Percentiles rank a stretch among this genome's conserved stretches.
Conservation (phyloP, 331 rosid species). For the Prunus yedoensis region DNA sequence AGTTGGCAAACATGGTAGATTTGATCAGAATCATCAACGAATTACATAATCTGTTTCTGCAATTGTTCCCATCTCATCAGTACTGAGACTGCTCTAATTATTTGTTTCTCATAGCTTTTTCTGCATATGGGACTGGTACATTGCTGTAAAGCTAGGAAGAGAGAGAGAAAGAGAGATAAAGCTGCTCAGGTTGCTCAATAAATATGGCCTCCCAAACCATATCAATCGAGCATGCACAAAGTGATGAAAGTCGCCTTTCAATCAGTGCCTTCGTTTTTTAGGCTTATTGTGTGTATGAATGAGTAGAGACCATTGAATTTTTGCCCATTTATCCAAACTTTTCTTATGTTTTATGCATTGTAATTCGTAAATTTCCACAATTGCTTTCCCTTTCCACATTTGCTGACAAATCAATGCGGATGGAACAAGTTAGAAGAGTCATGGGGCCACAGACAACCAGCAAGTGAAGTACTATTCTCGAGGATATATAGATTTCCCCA, state of each 20-base stretch:
- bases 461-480: not conserved
- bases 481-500: slow-evolving; percentile 20
- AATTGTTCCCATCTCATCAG: not conserved
- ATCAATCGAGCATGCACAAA: not conserved
- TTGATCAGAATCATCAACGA: not conserved
- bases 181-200: not conserved
- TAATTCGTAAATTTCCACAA: not conserved
- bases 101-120: not conserved
- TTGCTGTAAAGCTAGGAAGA: slow-evolving; percentile 6
- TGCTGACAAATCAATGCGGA: not conserved
- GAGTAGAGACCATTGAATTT: slow-evolving; percentile 4
- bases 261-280: not conserved
- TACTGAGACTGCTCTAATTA: too few species aligned
- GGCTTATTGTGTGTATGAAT: not conserved
- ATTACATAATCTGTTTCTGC: not conserved
- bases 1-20: slow-evolving; percentile 4
- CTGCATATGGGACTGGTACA: not conserved
- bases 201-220: not conserved
- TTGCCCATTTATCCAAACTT: not conserved
- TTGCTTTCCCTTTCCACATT: not conserved
- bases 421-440: not conserved
- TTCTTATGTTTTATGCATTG: not conserved
- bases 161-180: too few species aligned
- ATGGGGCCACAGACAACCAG: slow-evolving; percentile 19
- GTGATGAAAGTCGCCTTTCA: not conserved